Percentiles rank a stretch among this genome's conserved stretches.
Evolutionary conservation across 192 early-diverging fungal species (phyloP).

Genomic region (Borealophlyctis nickersoniae): DNA sequence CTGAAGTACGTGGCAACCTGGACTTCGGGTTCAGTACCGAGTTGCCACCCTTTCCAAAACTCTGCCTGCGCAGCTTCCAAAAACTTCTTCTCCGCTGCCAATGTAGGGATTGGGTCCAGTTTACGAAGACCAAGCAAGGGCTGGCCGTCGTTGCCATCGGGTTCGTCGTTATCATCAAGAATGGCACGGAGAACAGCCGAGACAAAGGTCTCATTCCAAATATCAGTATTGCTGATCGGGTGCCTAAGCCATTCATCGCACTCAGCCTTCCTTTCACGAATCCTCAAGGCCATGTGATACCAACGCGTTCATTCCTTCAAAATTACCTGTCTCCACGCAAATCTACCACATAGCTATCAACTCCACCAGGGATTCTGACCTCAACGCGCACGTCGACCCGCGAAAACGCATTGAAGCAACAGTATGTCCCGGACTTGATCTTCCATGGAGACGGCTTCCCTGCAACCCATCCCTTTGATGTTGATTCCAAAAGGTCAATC

Average conservation of each 20-base stretch:
- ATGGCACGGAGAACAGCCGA: constrained; percentile 87
- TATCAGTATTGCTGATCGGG: constrained; percentile 52
- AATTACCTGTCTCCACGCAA: constrained; percentile 79
- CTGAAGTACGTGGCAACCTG: constrained; percentile 88
- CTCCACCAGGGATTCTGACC: constrained; percentile 96
- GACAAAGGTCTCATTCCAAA: constrained; percentile 91
- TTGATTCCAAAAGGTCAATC: too few species aligned
- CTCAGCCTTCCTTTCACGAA: constrained; percentile 1
- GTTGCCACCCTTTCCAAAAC: constrained; percentile 90
- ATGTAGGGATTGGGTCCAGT: constrained; percentile 78
- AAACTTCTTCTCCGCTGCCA: constrained; percentile 72
- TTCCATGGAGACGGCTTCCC: constrained; percentile 55
- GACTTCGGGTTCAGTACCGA: constrained; percentile 90
- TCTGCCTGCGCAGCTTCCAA: constrained; percentile 77
- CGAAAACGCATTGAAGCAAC: constrained; percentile 97
- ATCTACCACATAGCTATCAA: constrained; percentile 88
- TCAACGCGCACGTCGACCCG: constrained; percentile 97
- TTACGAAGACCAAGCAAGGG: constrained; percentile 86
- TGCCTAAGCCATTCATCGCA: constrained; percentile 21
- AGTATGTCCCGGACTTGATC: constrained; percentile 72
- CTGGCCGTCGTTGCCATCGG: constrained; percentile 68
- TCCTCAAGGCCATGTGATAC: background rate
- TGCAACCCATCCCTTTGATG: constrained; percentile 61
- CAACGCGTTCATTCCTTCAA: background rate
- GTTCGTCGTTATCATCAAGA: constrained; percentile 82